Evolutionary conservation across 2,329 filamentous ascomycete genomes (phyloP).

Genomic region (Cladosporium oxysporum): DNA sequence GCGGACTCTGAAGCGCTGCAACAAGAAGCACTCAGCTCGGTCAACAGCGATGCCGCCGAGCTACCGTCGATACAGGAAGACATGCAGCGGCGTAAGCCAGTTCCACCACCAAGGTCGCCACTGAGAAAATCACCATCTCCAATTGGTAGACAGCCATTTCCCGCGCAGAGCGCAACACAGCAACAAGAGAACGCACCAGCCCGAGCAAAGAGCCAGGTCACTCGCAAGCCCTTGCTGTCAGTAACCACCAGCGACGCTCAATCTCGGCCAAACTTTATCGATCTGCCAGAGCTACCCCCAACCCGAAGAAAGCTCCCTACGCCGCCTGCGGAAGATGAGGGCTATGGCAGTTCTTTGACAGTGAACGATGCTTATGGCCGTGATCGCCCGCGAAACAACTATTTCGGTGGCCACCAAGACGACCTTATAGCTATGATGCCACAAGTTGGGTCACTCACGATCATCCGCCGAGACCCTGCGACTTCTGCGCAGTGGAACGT

Average conservation of each 20-base stretch:
- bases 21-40: slow-evolving; percentile 24
- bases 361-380: slow-evolving; percentile 29
- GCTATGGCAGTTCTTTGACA: slow-evolving; percentile 26
- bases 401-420: neutral
- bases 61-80: slow-evolving; percentile 24
- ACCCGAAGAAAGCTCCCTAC: slow-evolving; percentile 27
- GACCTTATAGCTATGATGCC: slow-evolving; percentile 25
- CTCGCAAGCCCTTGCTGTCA: slow-evolving; percentile 29
- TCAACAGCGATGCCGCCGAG: slow-evolving; percentile 28
- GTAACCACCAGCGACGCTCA: neutral
- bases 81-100: slow-evolving; percentile 24
- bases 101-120: slow-evolving; percentile 23
- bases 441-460: slow-evolving; percentile 38
- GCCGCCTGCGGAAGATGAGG: slow-evolving; percentile 28
- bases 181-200: slow-evolving; percentile 15
- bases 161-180: slow-evolving; percentile 20
- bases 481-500: slow-evolving; percentile 55
- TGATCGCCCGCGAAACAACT: slow-evolving; percentile 26
- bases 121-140: slow-evolving; percentile 19
- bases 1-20: slow-evolving; percentile 55
- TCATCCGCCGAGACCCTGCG: slow-evolving; percentile 54
- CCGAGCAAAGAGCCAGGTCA: slow-evolving; percentile 23
- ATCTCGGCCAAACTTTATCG: slow-evolving; percentile 12
- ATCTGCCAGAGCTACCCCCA: slow-evolving; percentile 28
- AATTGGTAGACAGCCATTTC: slow-evolving; percentile 27